Base-by-base conservation (phyloP, 352 stramenopile species). In the Phytopythium montanum region DNA sequence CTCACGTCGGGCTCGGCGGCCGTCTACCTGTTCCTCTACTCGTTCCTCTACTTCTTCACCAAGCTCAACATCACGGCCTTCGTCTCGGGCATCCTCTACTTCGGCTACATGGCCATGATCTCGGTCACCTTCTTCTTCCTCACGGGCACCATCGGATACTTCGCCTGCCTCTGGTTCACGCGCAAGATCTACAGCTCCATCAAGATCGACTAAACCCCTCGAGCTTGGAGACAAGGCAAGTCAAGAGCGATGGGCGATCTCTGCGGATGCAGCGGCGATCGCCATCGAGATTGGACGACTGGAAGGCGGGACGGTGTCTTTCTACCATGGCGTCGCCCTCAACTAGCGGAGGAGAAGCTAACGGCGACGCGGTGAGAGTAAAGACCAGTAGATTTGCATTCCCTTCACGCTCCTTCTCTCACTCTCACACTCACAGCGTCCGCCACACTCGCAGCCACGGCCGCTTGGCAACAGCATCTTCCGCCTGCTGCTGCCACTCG, bases 31-130 rank as follows among this genome's bases (percentile, higher is more conserved):
- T 99, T 99, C 79, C 65, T 99, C 4, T 99, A 99, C 87, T 98
- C 95, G 50, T 85, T 99, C 65, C 97, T 98, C 77, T 99, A 99
- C 88, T 98, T 98, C 68, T 90, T 89, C 65, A 98, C 85, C 42
- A 98, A 99, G 75, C 85, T 99, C 68, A 96, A 99, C 64, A 98
- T 99, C 61, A 97, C 96, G 54, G 84, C 87, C 52, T 89, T 96
- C 31, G 90, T 97, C 34, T 96, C 88, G 48, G 86, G 82, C 28
- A 71, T 99, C 60, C 77, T 99, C 46, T 99, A 99, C 86, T 99
- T 99, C 88, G 97, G 97, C 54, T 99, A 99, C 87, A 99, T 99
- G 97, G 85, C 80, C 63, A 95, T 99, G 75, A 96, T 97, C 54
- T 99, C 90, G 59, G 62, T 99, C 57, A 97, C 85, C 26, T 97